These are phyloP conservation scores for Mycosarcoma maydis DNA, from an alignment of 1,284 basidiomycete genomes.

Conservation along the genomic window DNA sequence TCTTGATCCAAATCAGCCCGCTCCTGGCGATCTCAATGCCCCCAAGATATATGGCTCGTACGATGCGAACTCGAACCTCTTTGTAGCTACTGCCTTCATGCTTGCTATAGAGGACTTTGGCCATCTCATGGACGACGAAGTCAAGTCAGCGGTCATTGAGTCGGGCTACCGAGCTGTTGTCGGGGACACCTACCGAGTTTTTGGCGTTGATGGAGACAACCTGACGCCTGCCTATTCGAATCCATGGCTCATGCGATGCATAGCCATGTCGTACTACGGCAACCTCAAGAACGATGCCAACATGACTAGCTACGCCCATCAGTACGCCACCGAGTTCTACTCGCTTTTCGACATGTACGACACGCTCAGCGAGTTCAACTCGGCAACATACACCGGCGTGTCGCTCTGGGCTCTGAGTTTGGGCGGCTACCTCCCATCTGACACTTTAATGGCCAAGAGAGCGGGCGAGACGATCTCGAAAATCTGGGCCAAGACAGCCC, in stretches of 20 bases:
- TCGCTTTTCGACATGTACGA: conserved; percentile 38
- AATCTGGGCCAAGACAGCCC: conserved; percentile 36
- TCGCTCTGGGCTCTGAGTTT: conserved; percentile 36
- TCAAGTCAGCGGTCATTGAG: conserved; percentile 23
- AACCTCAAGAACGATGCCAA: conserved; percentile 33
- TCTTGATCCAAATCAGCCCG: conserved; percentile 28
- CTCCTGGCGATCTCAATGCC: conserved; percentile 25
- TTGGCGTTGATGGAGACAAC: conserved; percentile 30
- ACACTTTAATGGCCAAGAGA: conserved; percentile 30
- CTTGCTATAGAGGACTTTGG: conserved; percentile 29
- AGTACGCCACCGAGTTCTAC: conserved; percentile 34
- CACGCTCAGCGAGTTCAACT: conserved; percentile 37
- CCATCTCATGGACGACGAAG: conserved; percentile 25
- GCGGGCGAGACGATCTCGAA: conserved; percentile 39
- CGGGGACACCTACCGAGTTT: conserved; percentile 36
- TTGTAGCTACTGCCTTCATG: conserved; percentile 40
- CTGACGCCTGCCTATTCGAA: conserved; percentile 35
- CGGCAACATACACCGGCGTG: conserved; percentile 38
- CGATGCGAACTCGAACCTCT: conserved; percentile 39
- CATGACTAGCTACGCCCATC: conserved; percentile 32
- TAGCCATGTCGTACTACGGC: conserved; percentile 40
- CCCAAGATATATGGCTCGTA: conserved; percentile 39
- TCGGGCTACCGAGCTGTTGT: conserved; percentile 34
- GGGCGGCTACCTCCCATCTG: conserved; percentile 25
- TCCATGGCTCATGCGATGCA: conserved; percentile 39